phyloP scores from a whole-genome alignment of 83 land plant species.

The Diphasiastrum complanatum region DNA sequence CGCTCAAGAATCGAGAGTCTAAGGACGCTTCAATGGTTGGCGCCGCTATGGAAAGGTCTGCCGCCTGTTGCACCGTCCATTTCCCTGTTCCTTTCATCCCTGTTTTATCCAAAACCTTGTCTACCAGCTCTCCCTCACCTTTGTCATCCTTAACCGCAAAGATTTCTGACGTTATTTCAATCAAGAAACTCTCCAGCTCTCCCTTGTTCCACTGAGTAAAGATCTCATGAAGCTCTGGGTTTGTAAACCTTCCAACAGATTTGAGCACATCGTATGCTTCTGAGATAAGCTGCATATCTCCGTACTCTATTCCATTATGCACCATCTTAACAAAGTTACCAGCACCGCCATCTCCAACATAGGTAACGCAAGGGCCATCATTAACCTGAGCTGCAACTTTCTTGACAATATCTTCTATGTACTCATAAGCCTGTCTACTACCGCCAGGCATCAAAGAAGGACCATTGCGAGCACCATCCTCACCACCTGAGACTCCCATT shows the following conservation, averaged over 20 bases:
- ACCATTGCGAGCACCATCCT: constrained; percentile 36
- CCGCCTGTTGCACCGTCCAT: constrained; percentile 79
- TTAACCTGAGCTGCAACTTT: constrained; percentile 37
- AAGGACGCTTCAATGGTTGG: constrained; percentile 67
- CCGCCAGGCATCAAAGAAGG: constrained; percentile 46
- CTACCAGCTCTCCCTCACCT: constrained; percentile 55
- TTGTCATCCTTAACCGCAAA: constrained; percentile 61
- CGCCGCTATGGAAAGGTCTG: constrained; percentile 60
- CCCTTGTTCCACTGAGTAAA: constrained; percentile 70
- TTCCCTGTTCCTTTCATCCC: constrained; percentile 81
- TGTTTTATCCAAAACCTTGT: constrained; percentile 67
- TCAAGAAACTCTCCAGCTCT: constrained; percentile 61
- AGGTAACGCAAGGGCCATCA: constrained; percentile 41
- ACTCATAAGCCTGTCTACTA: constrained; percentile 21
- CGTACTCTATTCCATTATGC: constrained; percentile 49
- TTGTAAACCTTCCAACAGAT: constrained; percentile 55
- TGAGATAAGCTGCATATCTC: constrained; percentile 18
- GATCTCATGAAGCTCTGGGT: constrained; percentile 48
- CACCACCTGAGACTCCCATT: constrained; percentile 46
- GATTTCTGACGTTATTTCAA: constrained; percentile 69
- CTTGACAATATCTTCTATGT: constrained; percentile 16
- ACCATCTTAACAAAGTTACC: constrained; percentile 46
- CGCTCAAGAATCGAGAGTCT: constrained; percentile 59
- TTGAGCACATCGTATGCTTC: constrained; percentile 32
- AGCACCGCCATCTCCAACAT: constrained; percentile 36